Evolutionary conservation across 768 basidiomycete genomes (phyloP), one percentile per base, ranked within the genome.

Genomic region (Leccinellum rugosiceps): DNA sequence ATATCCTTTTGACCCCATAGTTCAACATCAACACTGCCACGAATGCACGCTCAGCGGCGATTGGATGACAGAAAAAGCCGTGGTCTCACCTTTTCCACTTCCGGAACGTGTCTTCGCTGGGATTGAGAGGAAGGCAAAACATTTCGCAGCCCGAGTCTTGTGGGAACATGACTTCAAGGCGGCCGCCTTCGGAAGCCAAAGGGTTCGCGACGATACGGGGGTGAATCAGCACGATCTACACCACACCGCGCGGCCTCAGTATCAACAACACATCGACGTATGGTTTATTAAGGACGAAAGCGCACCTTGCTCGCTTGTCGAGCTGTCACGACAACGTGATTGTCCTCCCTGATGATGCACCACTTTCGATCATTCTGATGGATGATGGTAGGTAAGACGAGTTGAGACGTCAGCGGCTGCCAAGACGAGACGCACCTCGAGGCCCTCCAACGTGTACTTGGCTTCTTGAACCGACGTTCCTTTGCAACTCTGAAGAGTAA

Each of bases 361-460:
- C 88, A 90, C 69, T 74, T 77, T 60, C 90, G 79, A 64, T 92
- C 90, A 66, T 86, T 77, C 88, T 91, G 59, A n/a, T 23, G 1
- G 26, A 43, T 50, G 21, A 25, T n/a, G 31, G 30, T 63, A 50
- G 55, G 41, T 30, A 14, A 35, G 23, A 51, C 48, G 41, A 28
- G 50, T 32, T 32, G 5, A 43, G n/a, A 32, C 11, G 34, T 48
- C 32, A 17, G 30, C 31, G 7, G 25, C 26, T 23, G 28, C 32
- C 1, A 23, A 47, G n/a, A 43, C 25, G 26, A 41, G 57, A 69
- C 75, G 46, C 55, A 87, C 89, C 78, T 89, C 83, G 3, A 92
- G 69, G 26, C 89, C 88, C 60, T 83, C 76, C 14, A 78, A 76
- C 7, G 82, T 85, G 63, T 84, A 90, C 28, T 68, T 78, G 8